phyloP scores from a whole-genome alignment of 345 rosid genomes.

The Aquilaria yunnanensis region DNA sequence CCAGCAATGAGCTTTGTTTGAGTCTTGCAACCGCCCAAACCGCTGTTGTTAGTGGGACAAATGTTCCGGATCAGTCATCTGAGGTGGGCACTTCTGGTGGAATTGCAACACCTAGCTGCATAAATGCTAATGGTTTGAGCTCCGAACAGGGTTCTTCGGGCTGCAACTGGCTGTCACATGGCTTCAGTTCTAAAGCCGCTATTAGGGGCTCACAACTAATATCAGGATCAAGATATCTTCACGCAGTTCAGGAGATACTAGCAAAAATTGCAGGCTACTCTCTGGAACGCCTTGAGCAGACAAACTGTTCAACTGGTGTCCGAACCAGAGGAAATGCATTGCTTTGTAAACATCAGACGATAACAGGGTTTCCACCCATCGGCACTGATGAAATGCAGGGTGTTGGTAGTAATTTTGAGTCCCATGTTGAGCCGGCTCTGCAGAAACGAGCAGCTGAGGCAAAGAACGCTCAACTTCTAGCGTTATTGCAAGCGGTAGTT shows the following conservation, averaged over 20 bases:
- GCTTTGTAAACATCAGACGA: slow-evolving; percentile 17
- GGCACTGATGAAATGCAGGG: slow-evolving; percentile 25
- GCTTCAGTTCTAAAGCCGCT: slow-evolving; percentile 28
- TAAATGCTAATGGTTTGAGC: slow-evolving; percentile 25
- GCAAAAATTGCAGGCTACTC: slow-evolving; percentile 76
- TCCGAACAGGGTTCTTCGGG: slow-evolving; percentile 53
- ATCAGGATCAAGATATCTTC: slow-evolving; percentile 65
- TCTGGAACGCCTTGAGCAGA: slow-evolving; percentile 42
- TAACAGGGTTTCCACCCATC: slow-evolving; percentile 8
- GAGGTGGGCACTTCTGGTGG: slow-evolving; percentile 33
- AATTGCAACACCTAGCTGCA: slow-evolving; percentile 26
- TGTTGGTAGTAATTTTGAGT: slow-evolving; percentile 19
- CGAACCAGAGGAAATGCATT: slow-evolving; percentile 19
- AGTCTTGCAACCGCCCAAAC: slow-evolving; percentile 63
- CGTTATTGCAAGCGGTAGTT: slow-evolving; percentile 73
- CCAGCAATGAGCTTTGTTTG: slow-evolving; percentile 58
- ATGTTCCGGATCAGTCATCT: slow-evolving; percentile 51
- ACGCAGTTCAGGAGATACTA: slow-evolving; percentile 75
- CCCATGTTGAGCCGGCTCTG: slow-evolving; percentile 19
- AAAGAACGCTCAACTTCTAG: slow-evolving; percentile 57
- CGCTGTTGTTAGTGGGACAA: slow-evolving; percentile 20
- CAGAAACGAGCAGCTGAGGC: slow-evolving; percentile 35
- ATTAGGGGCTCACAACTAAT: slow-evolving; percentile 36
- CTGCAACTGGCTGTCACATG: slow-evolving; percentile 47
- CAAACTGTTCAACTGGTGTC: slow-evolving; percentile 20